A percentile compares a stretch with the other conserved stretches of the same genome.
phyloP scores from a whole-genome alignment of 2,329 filamentous ascomycete genomes.

The Sclerotinia glacialis region DNA sequence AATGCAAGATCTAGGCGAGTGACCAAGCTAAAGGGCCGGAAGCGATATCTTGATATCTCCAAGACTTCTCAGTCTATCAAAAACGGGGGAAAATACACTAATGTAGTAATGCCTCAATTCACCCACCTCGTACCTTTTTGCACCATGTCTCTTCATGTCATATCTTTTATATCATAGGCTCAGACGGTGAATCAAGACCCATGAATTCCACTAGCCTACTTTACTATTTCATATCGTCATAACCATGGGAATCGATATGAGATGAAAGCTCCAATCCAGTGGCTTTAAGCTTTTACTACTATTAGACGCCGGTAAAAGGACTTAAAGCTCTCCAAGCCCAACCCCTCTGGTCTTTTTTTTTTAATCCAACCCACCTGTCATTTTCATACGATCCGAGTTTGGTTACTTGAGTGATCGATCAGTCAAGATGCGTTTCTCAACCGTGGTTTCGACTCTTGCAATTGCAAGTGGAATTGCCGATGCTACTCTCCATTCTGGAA shows the following conservation, averaged over 20 bases:
- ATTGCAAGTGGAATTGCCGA: conserved; percentile 20
- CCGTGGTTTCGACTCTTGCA: conserved; percentile 17
- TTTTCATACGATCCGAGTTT: conserved; percentile 13
- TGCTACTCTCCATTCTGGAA: conserved; percentile 15
- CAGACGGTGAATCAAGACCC: conserved; percentile 1
- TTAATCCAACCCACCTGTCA: not conserved
- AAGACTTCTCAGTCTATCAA: not conserved
- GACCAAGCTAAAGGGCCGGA: not conserved
- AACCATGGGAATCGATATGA: conserved; percentile 8
- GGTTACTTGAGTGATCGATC: conserved; percentile 8
- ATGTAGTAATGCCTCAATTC: not conserved
- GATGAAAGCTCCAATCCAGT: not conserved
- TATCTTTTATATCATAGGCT: not conserved
- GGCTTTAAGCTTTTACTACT: not conserved
- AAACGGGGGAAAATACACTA: conserved; percentile 9
- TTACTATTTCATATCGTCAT: conserved; percentile 6
- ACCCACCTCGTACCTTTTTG: conserved; percentile 5
- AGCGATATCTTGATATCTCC: conserved; percentile 7
- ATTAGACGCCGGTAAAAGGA: not conserved
- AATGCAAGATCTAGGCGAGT: not conserved
- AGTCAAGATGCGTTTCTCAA: conserved; percentile 24
- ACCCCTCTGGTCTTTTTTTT: not conserved
- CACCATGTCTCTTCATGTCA: not conserved
- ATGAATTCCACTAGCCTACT: not conserved
- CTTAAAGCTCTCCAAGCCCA: conserved; percentile 15